phyloP scores from a whole-genome alignment of 2,329 filamentous ascomycete species.

The Ophiostoma piceae region DNA sequence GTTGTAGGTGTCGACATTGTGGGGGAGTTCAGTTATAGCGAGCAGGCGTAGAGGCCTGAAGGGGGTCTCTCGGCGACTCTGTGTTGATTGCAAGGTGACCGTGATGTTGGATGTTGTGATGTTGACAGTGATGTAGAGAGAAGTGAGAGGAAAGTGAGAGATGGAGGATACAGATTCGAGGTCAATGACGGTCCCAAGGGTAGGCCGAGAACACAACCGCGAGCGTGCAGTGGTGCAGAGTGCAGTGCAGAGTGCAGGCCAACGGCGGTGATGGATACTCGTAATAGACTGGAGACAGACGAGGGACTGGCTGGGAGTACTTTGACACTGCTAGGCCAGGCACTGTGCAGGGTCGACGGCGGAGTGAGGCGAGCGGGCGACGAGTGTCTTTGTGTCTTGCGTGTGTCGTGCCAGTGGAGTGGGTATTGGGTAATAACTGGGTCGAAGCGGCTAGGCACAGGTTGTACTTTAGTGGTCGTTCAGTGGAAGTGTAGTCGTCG shows the following conservation, averaged over 20 bases:
- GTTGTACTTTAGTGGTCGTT: too few relatives aligned
- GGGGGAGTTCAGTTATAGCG: conserved; percentile 17
- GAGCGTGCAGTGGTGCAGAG: not conserved
- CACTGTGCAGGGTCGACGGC: conserved; percentile 2
- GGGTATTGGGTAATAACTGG: conserved; percentile 16
- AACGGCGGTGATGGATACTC: conserved; percentile 1
- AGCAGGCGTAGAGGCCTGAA: not conserved
- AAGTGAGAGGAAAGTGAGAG: not conserved
- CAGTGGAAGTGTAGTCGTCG: too few relatives aligned
- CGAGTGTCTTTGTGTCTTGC: conserved; percentile 17
- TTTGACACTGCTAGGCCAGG: conserved; percentile 8
- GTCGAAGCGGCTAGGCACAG: conserved; percentile 16
- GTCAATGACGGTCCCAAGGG: conserved; percentile 10
- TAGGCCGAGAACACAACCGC: not conserved
- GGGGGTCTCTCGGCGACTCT: conserved; percentile 12
- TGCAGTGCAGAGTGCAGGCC: not conserved
- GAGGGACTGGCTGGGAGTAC: not conserved
- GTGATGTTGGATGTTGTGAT: not conserved
- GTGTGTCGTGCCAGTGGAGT: conserved; percentile 17
- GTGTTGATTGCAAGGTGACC: not conserved
- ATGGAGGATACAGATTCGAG: not conserved
- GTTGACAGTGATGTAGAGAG: not conserved
- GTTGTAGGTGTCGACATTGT: conserved; percentile 77
- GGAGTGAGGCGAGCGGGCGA: not conserved
- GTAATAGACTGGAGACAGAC: not conserved